Evolutionary conservation across 805 yeast species (phyloP).

Genomic region (Saturnispora hagleri): DNA sequence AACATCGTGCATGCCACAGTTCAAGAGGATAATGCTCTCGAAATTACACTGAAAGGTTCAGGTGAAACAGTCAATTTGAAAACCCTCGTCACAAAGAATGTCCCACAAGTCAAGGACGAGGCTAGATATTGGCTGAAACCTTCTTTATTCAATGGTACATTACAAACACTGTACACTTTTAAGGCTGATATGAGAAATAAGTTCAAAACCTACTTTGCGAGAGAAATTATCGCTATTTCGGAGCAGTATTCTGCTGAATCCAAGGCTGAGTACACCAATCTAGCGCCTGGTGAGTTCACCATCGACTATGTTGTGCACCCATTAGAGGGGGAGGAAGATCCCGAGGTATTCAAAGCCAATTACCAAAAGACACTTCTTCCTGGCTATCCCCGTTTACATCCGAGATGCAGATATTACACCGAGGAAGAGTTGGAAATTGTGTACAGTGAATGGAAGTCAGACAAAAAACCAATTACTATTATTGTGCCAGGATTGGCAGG

Average conservation of each 20-base stretch:
- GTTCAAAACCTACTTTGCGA: constrained; percentile 37
- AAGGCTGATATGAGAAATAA: constrained; percentile 33
- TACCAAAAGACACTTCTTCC: constrained; percentile 37
- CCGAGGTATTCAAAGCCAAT: constrained; percentile 23
- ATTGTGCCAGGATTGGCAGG: constrained; percentile 71
- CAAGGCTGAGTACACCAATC: constrained; percentile 13
- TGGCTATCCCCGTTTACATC: constrained; percentile 53
- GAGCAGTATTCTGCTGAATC: constrained; percentile 7
- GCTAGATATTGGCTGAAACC: constrained; percentile 38
- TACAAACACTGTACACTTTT: constrained; percentile 42
- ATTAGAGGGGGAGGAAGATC: constrained; percentile 13
- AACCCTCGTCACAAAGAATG: constrained; percentile 29
- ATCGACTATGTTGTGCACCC: constrained; percentile 39
- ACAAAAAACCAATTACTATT: constrained; percentile 47
- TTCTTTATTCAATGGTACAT: constrained; percentile 36
- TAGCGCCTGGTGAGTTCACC: constrained; percentile 34
- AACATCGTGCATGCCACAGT: constrained; percentile 22
- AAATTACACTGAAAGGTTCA: constrained; percentile 18
- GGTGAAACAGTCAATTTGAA: constrained; percentile 19
- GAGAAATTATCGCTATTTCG: constrained; percentile 33
- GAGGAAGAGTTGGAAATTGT: constrained; percentile 33
- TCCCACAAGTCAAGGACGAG: constrained; percentile 34
- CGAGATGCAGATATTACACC: constrained; percentile 55
- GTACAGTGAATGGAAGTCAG: constrained; percentile 26
- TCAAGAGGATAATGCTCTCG: constrained; percentile 19